Base-by-base conservation (phyloP, 176 grass and related monocot species). In the Secale cereale region DNA sequence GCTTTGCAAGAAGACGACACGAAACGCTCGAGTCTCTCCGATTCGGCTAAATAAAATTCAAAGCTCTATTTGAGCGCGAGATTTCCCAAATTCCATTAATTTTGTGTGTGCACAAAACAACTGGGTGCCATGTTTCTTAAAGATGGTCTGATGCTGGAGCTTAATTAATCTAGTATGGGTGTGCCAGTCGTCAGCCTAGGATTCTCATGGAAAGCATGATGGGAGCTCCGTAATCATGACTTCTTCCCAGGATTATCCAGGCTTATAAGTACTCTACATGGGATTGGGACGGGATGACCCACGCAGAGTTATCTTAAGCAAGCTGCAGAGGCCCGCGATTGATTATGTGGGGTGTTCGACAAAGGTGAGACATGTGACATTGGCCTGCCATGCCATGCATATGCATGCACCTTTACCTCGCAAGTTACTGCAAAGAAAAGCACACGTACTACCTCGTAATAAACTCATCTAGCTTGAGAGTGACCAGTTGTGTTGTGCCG, bases 281-380 rank as follows among this genome's bases (percentile, higher is more conserved):
- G 48, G 48, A 52, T 52, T 57, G 54, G 54, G 54, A 57, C 9
- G 30, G 20, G 31, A 41, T 78, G 83, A 63, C 72, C 71, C 79
- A 77, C 54, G 31, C 48, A 19, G 52, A 17, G 65, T 84, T 77
- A 50, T 64, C 37, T 70, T 45, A 85, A 90, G 36, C 83, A 39
- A 57, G 79, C 84, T 79, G 84, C 74, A 79, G 79, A 67, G 62
- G 30, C 40, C 26, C 45, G 83, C 17, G 78, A 79, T 78, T 48
- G 48, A 64, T 86, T 57, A 57, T 83, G 73, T 72, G 52, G 54
- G 35, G 62, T 89, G 83, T 77, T 86, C 45, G 64, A 26, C 43
- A 86, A 90, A 74, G 79, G 74, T 41, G 57, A 78, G 83, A 86
- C 74, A 86, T 37, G 31, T 78, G 83, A 61, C 88, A 85, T 56